Percentiles rank a stretch among this genome's conserved stretches.
Evolutionary conservation across 2,329 filamentous ascomycete species (phyloP).

Genomic region (Neofusicoccum cordaticola): DNA sequence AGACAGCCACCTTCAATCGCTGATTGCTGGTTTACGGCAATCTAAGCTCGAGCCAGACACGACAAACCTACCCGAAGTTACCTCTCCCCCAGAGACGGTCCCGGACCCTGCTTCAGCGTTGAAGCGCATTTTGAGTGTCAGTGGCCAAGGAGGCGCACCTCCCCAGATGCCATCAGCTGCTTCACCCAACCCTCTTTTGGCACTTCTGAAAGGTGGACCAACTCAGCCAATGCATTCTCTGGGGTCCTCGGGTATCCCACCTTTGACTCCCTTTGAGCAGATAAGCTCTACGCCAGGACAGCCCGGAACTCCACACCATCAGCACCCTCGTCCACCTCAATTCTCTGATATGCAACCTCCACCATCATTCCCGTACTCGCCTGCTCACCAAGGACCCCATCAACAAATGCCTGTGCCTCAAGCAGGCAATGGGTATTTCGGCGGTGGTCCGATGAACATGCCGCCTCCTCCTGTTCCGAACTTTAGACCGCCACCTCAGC

Average conservation of each 20-base stretch:
- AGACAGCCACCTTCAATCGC: conserved; percentile 29
- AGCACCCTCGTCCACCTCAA: conserved; percentile 54
- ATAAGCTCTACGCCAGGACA: conserved; percentile 49
- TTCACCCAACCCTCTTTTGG: conserved; percentile 52
- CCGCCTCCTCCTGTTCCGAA: conserved; percentile 17
- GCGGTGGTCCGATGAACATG: conserved; percentile 2
- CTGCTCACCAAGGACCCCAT: conserved; percentile 30
- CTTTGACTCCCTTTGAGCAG: conserved; percentile 55
- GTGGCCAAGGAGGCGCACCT: conserved; percentile 22
- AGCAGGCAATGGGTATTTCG: background rate
- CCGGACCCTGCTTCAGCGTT: conserved; percentile 51
- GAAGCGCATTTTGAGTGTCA: conserved; percentile 50
- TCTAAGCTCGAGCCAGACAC: conserved; percentile 27
- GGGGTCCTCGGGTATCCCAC: conserved; percentile 16
- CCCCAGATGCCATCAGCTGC: background rate
- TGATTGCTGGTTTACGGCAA: conserved; percentile 30
- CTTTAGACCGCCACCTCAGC: conserved; percentile 23
- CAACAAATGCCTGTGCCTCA: conserved; percentile 4
- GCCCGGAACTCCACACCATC: conserved; percentile 56
- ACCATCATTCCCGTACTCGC: conserved; percentile 48
- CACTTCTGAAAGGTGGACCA: conserved; percentile 49
- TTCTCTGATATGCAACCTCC: conserved; percentile 48
- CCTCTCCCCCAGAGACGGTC: conserved; percentile 25
- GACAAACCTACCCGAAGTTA: conserved; percentile 30
- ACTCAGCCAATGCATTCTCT: background rate